phyloP scores from a whole-genome alignment of 352 stramenopile species.

The Phytopythium ostracodes region DNA sequence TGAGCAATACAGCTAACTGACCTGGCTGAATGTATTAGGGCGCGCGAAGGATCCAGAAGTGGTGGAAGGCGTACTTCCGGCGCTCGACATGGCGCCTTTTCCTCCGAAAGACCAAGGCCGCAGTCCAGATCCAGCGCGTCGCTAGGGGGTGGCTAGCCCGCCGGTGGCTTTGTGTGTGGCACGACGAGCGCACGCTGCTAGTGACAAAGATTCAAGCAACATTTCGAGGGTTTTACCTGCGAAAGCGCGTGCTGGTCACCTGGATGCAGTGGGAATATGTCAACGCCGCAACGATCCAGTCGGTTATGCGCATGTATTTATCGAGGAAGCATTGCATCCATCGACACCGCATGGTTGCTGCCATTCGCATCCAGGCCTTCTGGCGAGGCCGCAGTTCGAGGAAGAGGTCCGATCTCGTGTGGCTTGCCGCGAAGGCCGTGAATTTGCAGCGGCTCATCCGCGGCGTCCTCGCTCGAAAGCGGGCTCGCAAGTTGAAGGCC shows the following conservation, averaged over 20 bases:
- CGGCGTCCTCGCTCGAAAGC: slow-evolving; percentile 40
- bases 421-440: slow-evolving; percentile 36
- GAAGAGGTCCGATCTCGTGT: slow-evolving; percentile 43
- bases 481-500: slow-evolving; percentile 14
- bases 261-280: slow-evolving; percentile 59
- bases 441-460: slow-evolving; percentile 57
- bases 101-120: slow-evolving; percentile 32
- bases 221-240: slow-evolving; percentile 51
- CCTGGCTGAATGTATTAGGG: slow-evolving; percentile 23
- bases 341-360: slow-evolving; percentile 26
- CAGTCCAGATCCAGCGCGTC: slow-evolving; percentile 51
- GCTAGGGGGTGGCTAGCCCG: slow-evolving; percentile 50
- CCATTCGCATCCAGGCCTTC: slow-evolving; percentile 54
- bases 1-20: not conserved
- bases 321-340: slow-evolving; percentile 11
- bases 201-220: slow-evolving; percentile 53
- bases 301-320: slow-evolving; percentile 50
- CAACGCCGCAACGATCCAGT: slow-evolving; percentile 61
- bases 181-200: slow-evolving; percentile 41
- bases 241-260: slow-evolving; percentile 31
- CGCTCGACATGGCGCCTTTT: slow-evolving; percentile 44
- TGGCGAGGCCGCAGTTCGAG: slow-evolving; percentile 50
- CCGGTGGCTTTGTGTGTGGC: slow-evolving; percentile 43
- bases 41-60: slow-evolving; percentile 45
- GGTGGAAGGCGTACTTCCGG: slow-evolving; percentile 44